phyloP scores from a whole-genome alignment of 148 eudicot genomes.

The Fagopyrum esculentum region DNA sequence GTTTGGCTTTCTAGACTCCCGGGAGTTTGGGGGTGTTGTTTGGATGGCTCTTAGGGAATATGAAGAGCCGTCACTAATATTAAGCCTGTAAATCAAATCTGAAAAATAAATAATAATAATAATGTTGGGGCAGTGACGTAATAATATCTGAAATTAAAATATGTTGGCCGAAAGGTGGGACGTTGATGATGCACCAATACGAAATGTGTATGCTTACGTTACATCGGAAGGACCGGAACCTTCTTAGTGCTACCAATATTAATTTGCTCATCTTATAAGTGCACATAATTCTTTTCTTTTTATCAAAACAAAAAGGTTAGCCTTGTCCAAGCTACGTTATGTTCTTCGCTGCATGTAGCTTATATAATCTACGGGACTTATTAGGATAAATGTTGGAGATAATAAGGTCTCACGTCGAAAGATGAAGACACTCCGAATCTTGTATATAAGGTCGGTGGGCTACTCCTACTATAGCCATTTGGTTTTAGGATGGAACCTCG shows the following conservation, averaged over 20 bases:
- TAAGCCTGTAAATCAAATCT: background rate
- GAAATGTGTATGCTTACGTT: background rate
- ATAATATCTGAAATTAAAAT: background rate
- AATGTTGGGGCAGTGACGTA: background rate
- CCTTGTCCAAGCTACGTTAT: too few species aligned
- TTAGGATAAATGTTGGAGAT: too few species aligned
- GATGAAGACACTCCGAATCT: too few species aligned
- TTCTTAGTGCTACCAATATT: background rate
- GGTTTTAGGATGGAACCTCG: too few species aligned
- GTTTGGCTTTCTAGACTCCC: background rate
- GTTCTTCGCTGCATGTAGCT: too few species aligned
- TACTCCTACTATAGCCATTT: too few species aligned
- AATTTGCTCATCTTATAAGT: background rate
- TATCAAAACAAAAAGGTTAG: too few species aligned
- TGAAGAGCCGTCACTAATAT: background rate
- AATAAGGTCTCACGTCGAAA: too few species aligned
- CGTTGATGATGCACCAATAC: background rate
- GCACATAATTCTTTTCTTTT: background rate
- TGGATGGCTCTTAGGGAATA: background rate
- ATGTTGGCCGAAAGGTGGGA: slow-evolving; percentile 4
- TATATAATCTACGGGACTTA: too few species aligned
- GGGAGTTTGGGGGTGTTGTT: background rate
- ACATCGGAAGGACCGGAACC: background rate
- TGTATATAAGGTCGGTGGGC: too few species aligned
- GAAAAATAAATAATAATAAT: background rate